Base-by-base conservation (phyloP, 2,329 filamentous ascomycete genomes). In the Venturia asperata region DNA sequence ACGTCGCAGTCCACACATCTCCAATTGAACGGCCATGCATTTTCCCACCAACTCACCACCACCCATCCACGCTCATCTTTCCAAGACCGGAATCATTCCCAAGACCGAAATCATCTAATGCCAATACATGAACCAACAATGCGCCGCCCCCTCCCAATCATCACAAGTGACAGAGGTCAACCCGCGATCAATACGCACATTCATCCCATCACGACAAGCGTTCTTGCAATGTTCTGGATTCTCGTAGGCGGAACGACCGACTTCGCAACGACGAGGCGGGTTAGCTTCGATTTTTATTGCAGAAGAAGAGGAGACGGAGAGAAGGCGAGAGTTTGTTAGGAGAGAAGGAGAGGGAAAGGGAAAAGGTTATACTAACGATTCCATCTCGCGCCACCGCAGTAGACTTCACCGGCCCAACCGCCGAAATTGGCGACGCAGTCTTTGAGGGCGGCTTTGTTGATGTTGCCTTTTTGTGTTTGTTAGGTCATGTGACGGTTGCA, bases 61-160 rank as follows among this genome's bases (percentile, higher is more conserved):
- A 41, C 11, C 39, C 39, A 41, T 41, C 39, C 39, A 41, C 11
- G 4, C 2, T 15, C 39, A 11, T 15, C 39, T 39, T 39, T 41
- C 39, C 39, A 2, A 10, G 39, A 10, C 11, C 39, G 11, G 11
- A 2, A 9, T 10, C 39, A 41, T 15, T 15, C 39, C 27, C 24
- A 52, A n/a, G n/a, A n/a, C n/a, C n/a, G n/a, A n/a, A n/a, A n/a
- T n/a, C n/a, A n/a, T n/a, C n/a, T n/a, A n/a, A n/a, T 17, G 24
- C 52, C 52, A 58, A n/a, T 58, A 58, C 52, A 58, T 37, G 30
- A 58, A 58, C 52, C 52, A 58, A 15, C 52, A 58, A n/a, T 58
- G 52, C 15, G 52, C 52, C 37, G 52, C 52, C 11, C 52, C 52
- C 19, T 58, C 52, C 15, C 19, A 58, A n/a, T 58, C 52, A 58